Conservation (phyloP, 768 basidiomycete species). For the Mycena leptocephala region DNA sequence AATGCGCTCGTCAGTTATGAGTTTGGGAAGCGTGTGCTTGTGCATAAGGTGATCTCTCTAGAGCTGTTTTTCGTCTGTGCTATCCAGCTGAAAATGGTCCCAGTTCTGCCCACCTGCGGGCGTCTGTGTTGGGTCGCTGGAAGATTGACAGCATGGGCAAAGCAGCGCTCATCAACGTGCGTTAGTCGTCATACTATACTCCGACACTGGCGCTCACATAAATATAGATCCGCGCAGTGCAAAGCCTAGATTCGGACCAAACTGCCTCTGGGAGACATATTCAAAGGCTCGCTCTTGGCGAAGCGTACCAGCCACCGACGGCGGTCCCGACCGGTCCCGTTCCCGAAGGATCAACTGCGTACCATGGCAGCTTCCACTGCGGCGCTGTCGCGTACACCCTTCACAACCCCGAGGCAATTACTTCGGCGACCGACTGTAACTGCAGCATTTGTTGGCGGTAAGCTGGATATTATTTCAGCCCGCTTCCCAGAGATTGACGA, state of each 20-base stretch:
- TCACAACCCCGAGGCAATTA: constrained; percentile 1
- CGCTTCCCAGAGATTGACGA: constrained; percentile 1
- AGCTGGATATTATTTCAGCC: constrained; percentile 7
- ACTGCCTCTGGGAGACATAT: neutral
- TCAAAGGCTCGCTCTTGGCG: constrained; percentile 1
- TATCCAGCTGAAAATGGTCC: neutral
- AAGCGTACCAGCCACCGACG: constrained; percentile 5
- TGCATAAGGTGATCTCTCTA: constrained; percentile 21
- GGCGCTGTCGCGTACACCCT: constrained; percentile 26
- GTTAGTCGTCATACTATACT: neutral
- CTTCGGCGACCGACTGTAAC: constrained; percentile 16
- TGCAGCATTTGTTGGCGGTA: constrained; percentile 31
- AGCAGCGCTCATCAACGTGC: constrained; percentile 15
- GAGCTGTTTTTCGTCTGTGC: neutral
- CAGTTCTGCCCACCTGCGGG: constrained; percentile 30
- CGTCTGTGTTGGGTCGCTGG: constrained; percentile 16
- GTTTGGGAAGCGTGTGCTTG: constrained; percentile 7
- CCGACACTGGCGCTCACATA: neutral
- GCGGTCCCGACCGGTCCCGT: neutral
- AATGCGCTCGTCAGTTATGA: constrained; percentile 12
- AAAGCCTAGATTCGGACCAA: constrained; percentile 1
- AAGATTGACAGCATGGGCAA: neutral
- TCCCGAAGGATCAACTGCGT: constrained; percentile 7
- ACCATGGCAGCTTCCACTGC: constrained; percentile 31
- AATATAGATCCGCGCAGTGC: constrained; percentile 17